phyloP scores from a whole-genome alignment of 139 green algal species.

The Haematococcus lacustris region DNA sequence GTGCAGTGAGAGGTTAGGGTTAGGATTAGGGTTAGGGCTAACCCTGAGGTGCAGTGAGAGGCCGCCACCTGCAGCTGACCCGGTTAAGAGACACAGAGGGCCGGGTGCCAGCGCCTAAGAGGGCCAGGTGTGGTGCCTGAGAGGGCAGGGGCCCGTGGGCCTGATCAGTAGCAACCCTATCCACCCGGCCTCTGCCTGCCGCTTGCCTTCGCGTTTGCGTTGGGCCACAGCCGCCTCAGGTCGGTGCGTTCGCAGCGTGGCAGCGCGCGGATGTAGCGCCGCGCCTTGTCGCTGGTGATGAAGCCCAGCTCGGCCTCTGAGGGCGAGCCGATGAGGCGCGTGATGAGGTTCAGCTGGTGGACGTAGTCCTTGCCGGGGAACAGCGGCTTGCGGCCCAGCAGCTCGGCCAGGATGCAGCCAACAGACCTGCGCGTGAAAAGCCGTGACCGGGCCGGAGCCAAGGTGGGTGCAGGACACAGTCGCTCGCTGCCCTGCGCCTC shows the following conservation, averaged over 20 bases:
- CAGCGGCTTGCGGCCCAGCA: constrained; percentile 75
- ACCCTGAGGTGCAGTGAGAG: too few species aligned
- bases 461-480: background rate
- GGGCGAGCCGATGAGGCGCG: constrained; percentile 65
- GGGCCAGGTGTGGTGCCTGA: too few species aligned
- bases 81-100: too few species aligned
- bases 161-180: too few species aligned
- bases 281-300: constrained; percentile 74
- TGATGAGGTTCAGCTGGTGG: constrained; percentile 47
- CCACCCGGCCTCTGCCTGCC: too few species aligned
- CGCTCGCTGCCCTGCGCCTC: background rate
- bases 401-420: constrained; percentile 85
- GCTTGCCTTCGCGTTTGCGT: constrained; percentile 20
- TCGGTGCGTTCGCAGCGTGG: constrained; percentile 24
- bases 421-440: constrained; percentile 41
- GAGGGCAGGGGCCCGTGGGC: too few species aligned
- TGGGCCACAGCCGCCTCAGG: constrained; percentile 35
- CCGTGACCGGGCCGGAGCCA: too few species aligned
- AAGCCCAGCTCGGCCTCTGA: constrained; percentile 70
- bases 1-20: too few species aligned
- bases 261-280: constrained; percentile 64
- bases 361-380: constrained; percentile 80
- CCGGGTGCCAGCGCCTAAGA: too few species aligned
- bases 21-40: too few species aligned
- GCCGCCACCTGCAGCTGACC: too few species aligned